Percentiles rank a stretch among this genome's conserved stretches.
Conservation (phyloP, 2,329 filamentous ascomycete species). For the Ceratocystis colombiana region DNA sequence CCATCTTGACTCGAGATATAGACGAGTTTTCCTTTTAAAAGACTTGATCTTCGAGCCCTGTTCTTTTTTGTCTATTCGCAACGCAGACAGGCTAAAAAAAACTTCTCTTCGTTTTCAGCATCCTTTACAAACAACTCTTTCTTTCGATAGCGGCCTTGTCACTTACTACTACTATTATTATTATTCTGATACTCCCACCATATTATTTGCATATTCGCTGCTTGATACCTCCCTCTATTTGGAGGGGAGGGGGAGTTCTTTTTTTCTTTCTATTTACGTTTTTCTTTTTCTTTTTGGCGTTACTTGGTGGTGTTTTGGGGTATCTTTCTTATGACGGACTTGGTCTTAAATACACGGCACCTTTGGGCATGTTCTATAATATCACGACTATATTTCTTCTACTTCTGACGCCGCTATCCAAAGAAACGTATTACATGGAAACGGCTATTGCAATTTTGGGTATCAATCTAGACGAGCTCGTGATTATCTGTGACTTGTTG, state of each 20-base stretch:
- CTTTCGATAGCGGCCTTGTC: no score
- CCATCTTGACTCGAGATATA: slow-evolving; percentile 76
- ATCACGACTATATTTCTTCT: neutral
- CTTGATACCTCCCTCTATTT: no score
- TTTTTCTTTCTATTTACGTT: slow-evolving; percentile 6
- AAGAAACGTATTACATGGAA: neutral
- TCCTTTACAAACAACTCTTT: neutral
- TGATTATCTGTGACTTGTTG: neutral
- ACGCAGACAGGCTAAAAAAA: neutral
- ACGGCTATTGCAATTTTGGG: neutral
- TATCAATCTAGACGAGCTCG: no score
- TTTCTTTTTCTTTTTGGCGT: slow-evolving; percentile 11
- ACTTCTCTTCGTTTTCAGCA: neutral
- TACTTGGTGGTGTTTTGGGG: slow-evolving; percentile 7
- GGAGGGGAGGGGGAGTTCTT: neutral
- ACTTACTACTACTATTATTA: no score
- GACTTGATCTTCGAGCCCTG: neutral
- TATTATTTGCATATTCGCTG: no score
- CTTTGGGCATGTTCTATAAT: neutral
- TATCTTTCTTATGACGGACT: neutral
- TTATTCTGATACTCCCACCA: no score
- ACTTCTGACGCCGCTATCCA: neutral
- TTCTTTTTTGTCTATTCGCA: neutral
- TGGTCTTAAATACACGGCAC: slow-evolving; percentile 7
- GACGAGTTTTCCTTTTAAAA: slow-evolving; percentile 54